These are phyloP conservation scores for Patellifolia procumbens DNA, from an alignment of 179 eudicot species.

Conservation along the genomic window DNA sequence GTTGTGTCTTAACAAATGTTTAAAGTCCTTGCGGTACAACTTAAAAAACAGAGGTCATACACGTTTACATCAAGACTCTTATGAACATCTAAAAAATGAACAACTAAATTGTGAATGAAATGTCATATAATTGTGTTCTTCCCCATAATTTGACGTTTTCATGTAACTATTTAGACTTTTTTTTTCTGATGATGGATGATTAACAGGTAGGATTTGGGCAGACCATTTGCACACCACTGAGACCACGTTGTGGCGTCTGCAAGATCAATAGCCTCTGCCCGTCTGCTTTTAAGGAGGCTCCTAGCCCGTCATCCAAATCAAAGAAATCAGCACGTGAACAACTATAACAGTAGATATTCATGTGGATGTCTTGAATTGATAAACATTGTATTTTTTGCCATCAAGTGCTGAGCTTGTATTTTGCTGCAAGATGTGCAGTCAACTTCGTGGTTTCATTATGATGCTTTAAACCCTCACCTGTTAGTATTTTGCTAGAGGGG, in stretches of 20 bases:
- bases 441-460: not conserved
- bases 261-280: slow-evolving; percentile 64
- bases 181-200: not conserved
- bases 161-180: not conserved
- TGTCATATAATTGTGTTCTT: not conserved
- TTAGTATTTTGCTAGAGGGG: not conserved
- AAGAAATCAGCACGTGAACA: slow-evolving; percentile 37
- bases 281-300: slow-evolving; percentile 76
- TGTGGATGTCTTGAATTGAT: not conserved
- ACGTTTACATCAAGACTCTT: not conserved
- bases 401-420: not conserved
- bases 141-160: not conserved
- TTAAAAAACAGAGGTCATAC: no score
- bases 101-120: not conserved
- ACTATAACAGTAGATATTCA: not conserved
- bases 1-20: no score
- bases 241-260: slow-evolving; percentile 69
- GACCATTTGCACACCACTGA: slow-evolving; percentile 77
- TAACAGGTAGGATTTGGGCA: slow-evolving; percentile 92
- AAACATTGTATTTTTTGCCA: not conserved
- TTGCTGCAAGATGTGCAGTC: not conserved
- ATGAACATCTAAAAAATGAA: not conserved
- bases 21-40: no score
- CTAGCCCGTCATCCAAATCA: slow-evolving; percentile 52
- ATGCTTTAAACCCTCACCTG: not conserved